Evolutionary conservation across 495 filamentous ascomycete genomes (phyloP), one percentile per base, ranked within the genome.

Genomic region (Trichoderma asperelloides): DNA sequence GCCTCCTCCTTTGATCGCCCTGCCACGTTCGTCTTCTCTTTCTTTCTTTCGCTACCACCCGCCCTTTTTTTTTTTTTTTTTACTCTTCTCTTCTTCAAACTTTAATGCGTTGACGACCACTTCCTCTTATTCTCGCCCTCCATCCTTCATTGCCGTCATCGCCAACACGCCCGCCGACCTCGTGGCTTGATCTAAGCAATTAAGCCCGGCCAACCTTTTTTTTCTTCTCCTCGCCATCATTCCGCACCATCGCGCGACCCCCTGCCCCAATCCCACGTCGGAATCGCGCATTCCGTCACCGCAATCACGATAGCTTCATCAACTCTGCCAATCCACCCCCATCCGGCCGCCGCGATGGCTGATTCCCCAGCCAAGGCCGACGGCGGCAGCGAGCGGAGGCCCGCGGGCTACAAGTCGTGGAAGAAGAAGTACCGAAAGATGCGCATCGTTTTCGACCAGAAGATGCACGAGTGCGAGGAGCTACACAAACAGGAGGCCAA

Each of bases 371-470:
- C 40, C n/a, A 64, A 64, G n/a, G 33, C 62, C 62, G 62, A 64
- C 30, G 60, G 60, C 60, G 28, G 28, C 18, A 21, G 13, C 37
- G 39, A 45, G 15, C 40, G 43, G 64, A 60, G 23, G 55, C 25
- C 55, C 8, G 64, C 64, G 27, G 64, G 64, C 39, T 78, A 77
- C 69, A 78, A 75, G 64, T 81, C 75, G 23, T 82, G 71, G 76
- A 93, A 92, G 79, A 97, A 96, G 79, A 98, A 98, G 79, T 98
- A 94, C 77, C 87, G 91, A 66, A 98, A 98, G 80, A 87, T 96
- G 80, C 89, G 90, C 72, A 81, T 91, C 72, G 82, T 85, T 47
- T 98, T 97, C 71, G 92, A 97, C 71, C 83, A 88, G 55, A 86
- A 85, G 71, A 92, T 94, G 87, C 84, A 86, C 63, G 86, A 90